Evolutionary conservation across 176 grass and related monocot species (phyloP).

Genomic region (Phragmites australis): DNA sequence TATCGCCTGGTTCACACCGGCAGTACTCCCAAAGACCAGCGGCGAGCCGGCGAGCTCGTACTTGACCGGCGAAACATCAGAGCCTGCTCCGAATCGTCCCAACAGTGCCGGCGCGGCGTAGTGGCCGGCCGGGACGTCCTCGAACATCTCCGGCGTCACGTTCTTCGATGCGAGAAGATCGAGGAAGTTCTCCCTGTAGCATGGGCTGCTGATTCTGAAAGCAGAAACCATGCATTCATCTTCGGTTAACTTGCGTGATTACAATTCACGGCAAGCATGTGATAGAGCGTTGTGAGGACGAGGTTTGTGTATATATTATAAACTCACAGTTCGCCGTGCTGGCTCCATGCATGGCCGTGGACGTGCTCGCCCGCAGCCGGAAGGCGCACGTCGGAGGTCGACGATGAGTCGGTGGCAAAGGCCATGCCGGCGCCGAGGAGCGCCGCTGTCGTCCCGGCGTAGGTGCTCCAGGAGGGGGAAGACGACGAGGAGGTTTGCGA

Average conservation of each 20-base stretch:
- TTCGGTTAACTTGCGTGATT: background rate
- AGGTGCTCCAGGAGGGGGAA: constrained; percentile 40
- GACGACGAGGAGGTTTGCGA: constrained; percentile 26
- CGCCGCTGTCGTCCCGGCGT: constrained; percentile 29
- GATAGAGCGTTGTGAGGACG: background rate
- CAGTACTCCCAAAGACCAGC: constrained; percentile 21
- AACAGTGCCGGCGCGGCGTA: constrained; percentile 19
- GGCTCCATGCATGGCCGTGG: constrained; percentile 40
- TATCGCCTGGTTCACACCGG: constrained; percentile 26
- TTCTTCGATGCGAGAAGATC: constrained; percentile 68
- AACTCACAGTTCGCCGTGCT: constrained; percentile 51
- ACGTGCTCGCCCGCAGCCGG: constrained; percentile 1
- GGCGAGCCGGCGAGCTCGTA: constrained; percentile 49
- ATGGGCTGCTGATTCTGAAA: constrained; percentile 41
- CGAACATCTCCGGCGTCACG: constrained; percentile 48
- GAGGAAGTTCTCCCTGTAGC: constrained; percentile 69
- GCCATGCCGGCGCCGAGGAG: constrained; percentile 26
- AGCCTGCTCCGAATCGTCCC: constrained; percentile 14
- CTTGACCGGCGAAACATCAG: constrained; percentile 54
- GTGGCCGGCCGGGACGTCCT: constrained; percentile 31
- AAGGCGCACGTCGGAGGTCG: constrained; percentile 21
- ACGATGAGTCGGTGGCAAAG: constrained; percentile 34
- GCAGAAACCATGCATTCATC: background rate
- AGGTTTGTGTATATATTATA: background rate
- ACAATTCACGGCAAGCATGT: constrained; percentile 30